Evolutionary conservation across 73 alveolate species (phyloP), one percentile per base, ranked within the genome.

Genomic region (Tetrahymena elliotti): DNA sequence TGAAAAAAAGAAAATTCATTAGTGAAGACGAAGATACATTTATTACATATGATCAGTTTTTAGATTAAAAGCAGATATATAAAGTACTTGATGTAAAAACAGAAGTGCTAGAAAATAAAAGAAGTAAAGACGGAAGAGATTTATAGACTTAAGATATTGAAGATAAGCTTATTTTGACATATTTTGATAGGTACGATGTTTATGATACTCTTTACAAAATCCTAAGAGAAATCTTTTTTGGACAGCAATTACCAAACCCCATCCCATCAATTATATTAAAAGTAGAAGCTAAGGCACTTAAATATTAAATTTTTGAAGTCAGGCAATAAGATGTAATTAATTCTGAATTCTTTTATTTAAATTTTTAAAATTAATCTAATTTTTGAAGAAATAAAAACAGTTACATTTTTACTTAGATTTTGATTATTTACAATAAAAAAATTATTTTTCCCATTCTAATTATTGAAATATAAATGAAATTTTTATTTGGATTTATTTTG

Each of bases 221-320:
- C 36, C 94, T 94, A 38, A 94, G 96, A 34, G 96, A 94, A 39
- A 40, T 94, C 18, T 94, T 94, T 35, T 94, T 94, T 41, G 96
- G 96, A 13, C 93, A 94, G 22, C 38, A 94, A 16, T 41, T 94
- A 84, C 96, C 96, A 2, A 94, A 94, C 93, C 93, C 96, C 4
- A 84, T 94, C 9, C 96, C 96, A n/a, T 83, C 95, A 0, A 93
- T 94, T 37, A 35, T 84, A 84, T 39, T 47, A 40, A 94, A 94
- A 36, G 96, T 94, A 20, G 96, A 94, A 94, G 93, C 95, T 10
- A 94, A 94, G 35, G 96, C 96, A 33, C 35, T 94, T 1, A 88
- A 94, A 92, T 94, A 88, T 94, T 83, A 94, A 52, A 24, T 94
- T 33, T 94, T 94, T 36, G 96, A 94, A 94, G 93, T 94, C 6